Evolutionary conservation across 192 early-diverging fungal species (phyloP).

Genomic region (Jimgerdemannia flammicorona): DNA sequence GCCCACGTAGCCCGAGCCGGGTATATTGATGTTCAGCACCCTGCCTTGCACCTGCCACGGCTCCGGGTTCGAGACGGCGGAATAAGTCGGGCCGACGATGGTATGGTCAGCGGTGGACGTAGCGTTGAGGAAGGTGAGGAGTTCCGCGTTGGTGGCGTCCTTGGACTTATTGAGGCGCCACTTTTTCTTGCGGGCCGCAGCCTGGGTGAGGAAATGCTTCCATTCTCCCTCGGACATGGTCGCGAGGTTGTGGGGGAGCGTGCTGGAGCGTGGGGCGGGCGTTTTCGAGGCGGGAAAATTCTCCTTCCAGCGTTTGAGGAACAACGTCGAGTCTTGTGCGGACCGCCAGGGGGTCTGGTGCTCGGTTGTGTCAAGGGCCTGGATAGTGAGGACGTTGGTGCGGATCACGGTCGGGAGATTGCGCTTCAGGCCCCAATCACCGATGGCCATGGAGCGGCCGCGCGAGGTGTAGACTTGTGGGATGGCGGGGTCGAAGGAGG

Average conservation of each 20-base stretch:
- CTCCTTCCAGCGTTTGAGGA: conserved; percentile 66
- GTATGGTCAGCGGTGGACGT: conserved; percentile 13
- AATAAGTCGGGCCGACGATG: conserved; percentile 50
- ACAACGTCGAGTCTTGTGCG: conserved; percentile 54
- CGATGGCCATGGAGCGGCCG: conserved; percentile 40
- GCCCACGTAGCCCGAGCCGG: background rate
- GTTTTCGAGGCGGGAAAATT: conserved; percentile 62
- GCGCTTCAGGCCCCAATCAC: conserved; percentile 79
- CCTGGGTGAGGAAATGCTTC: conserved; percentile 53
- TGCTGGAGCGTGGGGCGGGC: conserved; percentile 39
- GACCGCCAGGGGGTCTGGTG: conserved; percentile 65
- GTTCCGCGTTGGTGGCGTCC: background rate
- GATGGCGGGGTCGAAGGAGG: conserved; percentile 62
- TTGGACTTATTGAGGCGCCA: conserved; percentile 10
- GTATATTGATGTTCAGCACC: conserved; percentile 37
- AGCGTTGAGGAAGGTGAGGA: conserved; percentile 16
- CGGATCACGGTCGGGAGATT: conserved; percentile 59
- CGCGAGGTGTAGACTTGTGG: conserved; percentile 59
- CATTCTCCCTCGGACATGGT: conserved; percentile 57
- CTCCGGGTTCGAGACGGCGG: conserved; percentile 37
- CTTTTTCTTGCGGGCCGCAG: conserved; percentile 34
- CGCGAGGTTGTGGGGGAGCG: conserved; percentile 47
- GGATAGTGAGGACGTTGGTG: conserved; percentile 52
- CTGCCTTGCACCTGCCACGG: conserved; percentile 56
- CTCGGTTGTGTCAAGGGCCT: conserved; percentile 63